Evolutionary conservation across 331 rosid species (phyloP).

Genomic region (Acacia pycnantha): DNA sequence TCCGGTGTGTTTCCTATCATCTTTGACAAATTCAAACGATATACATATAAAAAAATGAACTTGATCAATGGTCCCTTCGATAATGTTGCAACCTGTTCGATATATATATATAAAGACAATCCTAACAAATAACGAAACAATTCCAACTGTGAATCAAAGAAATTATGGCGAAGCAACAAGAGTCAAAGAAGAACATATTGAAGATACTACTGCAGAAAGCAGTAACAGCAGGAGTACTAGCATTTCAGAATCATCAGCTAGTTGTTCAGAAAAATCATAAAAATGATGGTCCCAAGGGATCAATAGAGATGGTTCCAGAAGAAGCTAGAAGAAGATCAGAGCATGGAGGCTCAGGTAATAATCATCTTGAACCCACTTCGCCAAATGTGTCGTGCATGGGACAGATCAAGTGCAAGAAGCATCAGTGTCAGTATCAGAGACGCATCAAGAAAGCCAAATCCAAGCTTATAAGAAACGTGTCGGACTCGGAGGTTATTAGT

Average conservation of each 20-base stretch:
- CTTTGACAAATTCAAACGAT: no score
- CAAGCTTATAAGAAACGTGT: not conserved
- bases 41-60: no score
- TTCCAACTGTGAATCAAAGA: not conserved
- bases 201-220: not conserved
- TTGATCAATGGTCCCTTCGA: no score
- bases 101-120: not conserved
- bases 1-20: no score
- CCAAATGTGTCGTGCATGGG: conserved; percentile 91
- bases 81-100: no score
- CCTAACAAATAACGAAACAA: not conserved
- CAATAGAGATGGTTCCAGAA: conserved; percentile 53
- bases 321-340: conserved; percentile 45
- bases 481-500: conserved; percentile 17
- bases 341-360: not conserved
- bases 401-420: conserved; percentile 34
- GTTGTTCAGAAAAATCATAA: not conserved
- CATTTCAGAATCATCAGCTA: conserved; percentile 47
- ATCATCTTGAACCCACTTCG: conserved; percentile 60
- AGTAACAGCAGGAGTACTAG: conserved; percentile 4
- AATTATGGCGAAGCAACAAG: not conserved
- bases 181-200: not conserved
- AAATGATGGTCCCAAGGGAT: not conserved
- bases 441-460: not conserved
- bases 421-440: not conserved